Percentiles rank a stretch among this genome's conserved stretches.
phyloP scores from a whole-genome alignment of 306 rosid genomes.

The Prunus campanulata region DNA sequence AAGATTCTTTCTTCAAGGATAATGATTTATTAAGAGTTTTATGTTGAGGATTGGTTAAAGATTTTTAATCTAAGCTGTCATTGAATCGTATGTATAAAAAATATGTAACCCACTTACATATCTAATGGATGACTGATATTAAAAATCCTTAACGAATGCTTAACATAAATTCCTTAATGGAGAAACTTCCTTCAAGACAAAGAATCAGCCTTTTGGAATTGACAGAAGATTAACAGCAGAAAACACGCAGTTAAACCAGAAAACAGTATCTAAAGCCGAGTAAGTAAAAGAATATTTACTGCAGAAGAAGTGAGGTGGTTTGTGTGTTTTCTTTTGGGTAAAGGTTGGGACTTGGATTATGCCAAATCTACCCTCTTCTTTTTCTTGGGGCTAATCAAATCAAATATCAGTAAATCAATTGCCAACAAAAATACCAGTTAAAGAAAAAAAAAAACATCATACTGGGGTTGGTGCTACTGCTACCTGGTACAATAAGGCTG shows the following conservation, averaged over 20 bases:
- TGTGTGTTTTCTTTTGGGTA: too few relatives aligned
- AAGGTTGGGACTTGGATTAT: background rate
- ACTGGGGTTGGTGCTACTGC: slow-evolving; percentile 5
- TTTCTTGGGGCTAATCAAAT: background rate
- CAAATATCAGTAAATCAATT: background rate
- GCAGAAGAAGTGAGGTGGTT: background rate
- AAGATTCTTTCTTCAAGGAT: too few relatives aligned
- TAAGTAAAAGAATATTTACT: background rate
- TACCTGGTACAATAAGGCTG: slow-evolving; percentile 18
- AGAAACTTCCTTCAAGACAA: too few relatives aligned
- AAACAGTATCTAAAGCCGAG: background rate
- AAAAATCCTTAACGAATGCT: too few relatives aligned
- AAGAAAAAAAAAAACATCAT: background rate
- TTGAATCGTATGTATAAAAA: too few relatives aligned
- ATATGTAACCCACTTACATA: too few relatives aligned
- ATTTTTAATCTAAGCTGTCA: too few relatives aligned
- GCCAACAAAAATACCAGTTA: slow-evolving; percentile 4
- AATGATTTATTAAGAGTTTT: too few relatives aligned
- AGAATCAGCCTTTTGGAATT: background rate
- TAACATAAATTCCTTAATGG: too few relatives aligned
- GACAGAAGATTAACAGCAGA: too few relatives aligned
- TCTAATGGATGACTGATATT: too few relatives aligned
- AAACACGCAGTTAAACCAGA: background rate
- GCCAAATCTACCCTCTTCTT: background rate
- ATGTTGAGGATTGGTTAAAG: too few relatives aligned